Evolutionary conservation across 768 basidiomycete species (phyloP), one percentile per base, ranked within the genome.

Genomic region (Leccinellum rugosiceps): DNA sequence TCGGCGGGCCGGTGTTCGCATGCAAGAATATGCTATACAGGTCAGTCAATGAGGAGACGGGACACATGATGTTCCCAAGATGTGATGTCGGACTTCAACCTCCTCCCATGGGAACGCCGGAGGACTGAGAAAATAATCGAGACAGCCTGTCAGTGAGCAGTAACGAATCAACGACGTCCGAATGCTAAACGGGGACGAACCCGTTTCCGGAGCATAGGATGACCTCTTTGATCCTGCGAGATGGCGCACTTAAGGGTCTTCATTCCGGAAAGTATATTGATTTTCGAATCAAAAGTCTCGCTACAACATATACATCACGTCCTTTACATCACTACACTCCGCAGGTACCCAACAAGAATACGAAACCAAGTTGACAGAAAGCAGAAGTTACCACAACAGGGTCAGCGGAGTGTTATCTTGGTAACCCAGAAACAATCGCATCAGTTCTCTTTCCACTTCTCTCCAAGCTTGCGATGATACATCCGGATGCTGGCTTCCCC

Each of bases 361-460:
- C 7, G 15, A 8, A n/a, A 7, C 19, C 8, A 25, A 17, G n/a
- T 17, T 13, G 32, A 25, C 13, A 6, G 4, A 55, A 25, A 26
- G 26, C 47, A 17, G 19, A 28, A 7, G 5, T n/a, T n/a, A n/a
- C n/a, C n/a, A n/a, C n/a, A n/a, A n/a, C n/a, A n/a, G n/a, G n/a
- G n/a, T n/a, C n/a, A n/a, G n/a, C n/a, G n/a, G n/a, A n/a, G n/a
- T n/a, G n/a, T n/a, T n/a, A n/a, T n/a, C n/a, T n/a, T n/a, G n/a
- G n/a, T n/a, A n/a, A n/a, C n/a, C n/a, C n/a, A n/a, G n/a, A n/a
- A n/a, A n/a, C 41, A 23, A 31, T 28, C 31, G 48, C 19, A n/a
- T 65, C 59, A 68, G 9, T 41, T 17, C 34, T 11, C 50, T 58
- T 61, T 61, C 13, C 35, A 32, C 47, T 62, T 61, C n/a, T 0